A percentile compares a stretch with the other conserved stretches of the same genome.
phyloP scores from a whole-genome alignment of 768 basidiomycete species.

The Plicaturopsis crispa region DNA sequence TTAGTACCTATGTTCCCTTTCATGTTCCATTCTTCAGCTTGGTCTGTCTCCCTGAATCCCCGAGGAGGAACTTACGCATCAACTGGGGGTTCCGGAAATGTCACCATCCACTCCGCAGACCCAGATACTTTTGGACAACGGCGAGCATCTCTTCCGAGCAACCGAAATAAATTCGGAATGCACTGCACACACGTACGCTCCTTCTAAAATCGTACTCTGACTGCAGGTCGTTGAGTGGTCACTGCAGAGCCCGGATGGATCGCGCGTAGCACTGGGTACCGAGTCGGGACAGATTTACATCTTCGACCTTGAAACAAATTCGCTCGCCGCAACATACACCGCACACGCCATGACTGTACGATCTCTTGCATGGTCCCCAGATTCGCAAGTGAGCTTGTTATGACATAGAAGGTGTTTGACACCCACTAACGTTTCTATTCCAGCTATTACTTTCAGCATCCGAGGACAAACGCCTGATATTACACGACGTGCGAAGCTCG shows the following conservation, averaged over 20 bases:
- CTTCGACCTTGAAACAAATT: constrained; percentile 67
- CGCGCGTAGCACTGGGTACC: constrained; percentile 70
- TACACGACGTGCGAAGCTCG: constrained; percentile 83
- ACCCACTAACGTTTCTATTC: not conserved
- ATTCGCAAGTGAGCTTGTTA: constrained; percentile 61
- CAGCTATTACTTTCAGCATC: constrained; percentile 86
- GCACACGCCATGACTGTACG: constrained; percentile 90
- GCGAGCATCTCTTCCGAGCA: constrained; percentile 52
- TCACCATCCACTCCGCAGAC: constrained; percentile 66
- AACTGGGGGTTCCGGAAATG: constrained; percentile 63
- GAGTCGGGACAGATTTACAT: constrained; percentile 87
- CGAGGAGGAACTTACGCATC: constrained; percentile 66
- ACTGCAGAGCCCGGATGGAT: constrained; percentile 80
- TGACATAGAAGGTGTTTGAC: too few species aligned
- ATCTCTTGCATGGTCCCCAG: constrained; percentile 82
- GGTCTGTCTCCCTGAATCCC: constrained; percentile 80
- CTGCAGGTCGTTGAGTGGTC: not conserved
- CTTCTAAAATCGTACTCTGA: not conserved
- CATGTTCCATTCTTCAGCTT: too few species aligned
- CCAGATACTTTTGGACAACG: constrained; percentile 59
- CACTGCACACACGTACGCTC: constrained; percentile 57
- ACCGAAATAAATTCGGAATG: constrained; percentile 75
- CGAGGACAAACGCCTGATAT: constrained; percentile 85
- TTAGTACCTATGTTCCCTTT: too few species aligned
- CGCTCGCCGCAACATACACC: constrained; percentile 64